Percentiles rank a stretch among this genome's conserved stretches.
These are phyloP conservation scores for Datura wrightii DNA, from an alignment of 257 asterid species.

Conservation along the genomic window DNA sequence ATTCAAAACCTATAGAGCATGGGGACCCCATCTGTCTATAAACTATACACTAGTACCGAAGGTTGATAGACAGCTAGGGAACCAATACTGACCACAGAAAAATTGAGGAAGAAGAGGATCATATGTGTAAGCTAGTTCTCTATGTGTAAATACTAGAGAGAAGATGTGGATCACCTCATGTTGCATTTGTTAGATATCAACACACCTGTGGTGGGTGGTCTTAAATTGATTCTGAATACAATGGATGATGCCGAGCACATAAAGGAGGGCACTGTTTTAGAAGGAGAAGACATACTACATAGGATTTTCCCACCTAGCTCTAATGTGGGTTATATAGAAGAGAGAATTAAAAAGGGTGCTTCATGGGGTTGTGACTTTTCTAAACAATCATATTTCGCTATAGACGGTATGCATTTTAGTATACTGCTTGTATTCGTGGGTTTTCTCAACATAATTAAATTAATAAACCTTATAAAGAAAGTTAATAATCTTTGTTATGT, in stretches of 20 bases:
- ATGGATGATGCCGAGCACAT: background rate
- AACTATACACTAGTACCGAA: background rate
- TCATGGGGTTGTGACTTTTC: too few species aligned
- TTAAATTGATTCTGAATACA: background rate
- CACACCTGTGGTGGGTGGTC: background rate
- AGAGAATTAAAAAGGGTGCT: too few species aligned
- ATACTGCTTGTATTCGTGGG: too few species aligned
- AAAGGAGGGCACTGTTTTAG: too few species aligned
- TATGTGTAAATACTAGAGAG: background rate
- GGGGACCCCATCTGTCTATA: slow-evolving; percentile 1
- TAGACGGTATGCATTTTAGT: too few species aligned
- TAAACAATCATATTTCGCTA: too few species aligned
- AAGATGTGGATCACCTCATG: slow-evolving; percentile 20
- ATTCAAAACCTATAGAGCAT: background rate
- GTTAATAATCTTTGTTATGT: too few species aligned
- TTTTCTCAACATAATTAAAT: too few species aligned
- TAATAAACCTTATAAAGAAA: too few species aligned
- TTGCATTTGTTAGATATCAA: background rate
- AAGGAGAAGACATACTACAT: too few species aligned
- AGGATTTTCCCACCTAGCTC: too few species aligned
- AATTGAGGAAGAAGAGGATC: background rate
- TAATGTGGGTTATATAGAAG: too few species aligned
- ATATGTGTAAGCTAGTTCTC: background rate
- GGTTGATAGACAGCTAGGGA: background rate
- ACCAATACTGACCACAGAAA: background rate